Conservation (phyloP, 495 filamentous ascomycete genomes). For the Symbiotaphrina buchneri region DNA sequence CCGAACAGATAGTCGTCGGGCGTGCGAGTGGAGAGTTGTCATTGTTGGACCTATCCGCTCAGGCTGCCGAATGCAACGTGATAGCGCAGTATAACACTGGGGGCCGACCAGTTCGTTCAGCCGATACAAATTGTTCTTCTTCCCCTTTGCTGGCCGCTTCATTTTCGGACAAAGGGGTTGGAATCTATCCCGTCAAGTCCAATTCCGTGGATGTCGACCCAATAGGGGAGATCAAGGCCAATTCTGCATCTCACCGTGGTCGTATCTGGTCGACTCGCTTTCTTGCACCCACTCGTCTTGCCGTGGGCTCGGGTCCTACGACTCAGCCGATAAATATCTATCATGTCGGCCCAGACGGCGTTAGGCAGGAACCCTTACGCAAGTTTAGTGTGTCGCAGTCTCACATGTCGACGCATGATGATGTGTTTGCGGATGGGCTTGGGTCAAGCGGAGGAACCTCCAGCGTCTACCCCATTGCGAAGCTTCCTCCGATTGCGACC, state of each 20-base stretch:
- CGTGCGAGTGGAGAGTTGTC: conserved; percentile 21
- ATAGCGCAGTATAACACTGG: conserved; percentile 8
- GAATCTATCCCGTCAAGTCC: conserved; percentile 20
- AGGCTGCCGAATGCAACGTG: conserved; percentile 4
- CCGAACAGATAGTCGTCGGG: conserved; percentile 20
- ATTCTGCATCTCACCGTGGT: conserved; percentile 9
- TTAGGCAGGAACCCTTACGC: conserved; percentile 8
- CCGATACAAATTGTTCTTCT: background rate
- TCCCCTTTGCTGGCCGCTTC: conserved; percentile 22
- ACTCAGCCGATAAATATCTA: conserved; percentile 24
- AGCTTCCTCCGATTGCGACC: conserved; percentile 17
- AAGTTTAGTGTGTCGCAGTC: too few species aligned
- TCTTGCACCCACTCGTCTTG: conserved; percentile 22
- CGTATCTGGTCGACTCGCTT: conserved; percentile 26
- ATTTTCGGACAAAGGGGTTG: conserved; percentile 17
- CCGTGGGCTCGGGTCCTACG: conserved; percentile 23
- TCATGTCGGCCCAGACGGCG: conserved; percentile 17
- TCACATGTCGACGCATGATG: conserved; percentile 2
- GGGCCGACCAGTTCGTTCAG: conserved; percentile 7
- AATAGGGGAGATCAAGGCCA: conserved; percentile 15
- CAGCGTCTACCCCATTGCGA: conserved; percentile 26
- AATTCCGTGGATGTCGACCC: conserved; percentile 13
- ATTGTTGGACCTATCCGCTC: conserved; percentile 10
- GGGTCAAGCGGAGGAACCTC: conserved; percentile 2
- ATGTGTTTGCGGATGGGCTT: conserved; percentile 3